phyloP scores from a whole-genome alignment of 2,329 filamentous ascomycete species.

The Daldinia sp. region DNA sequence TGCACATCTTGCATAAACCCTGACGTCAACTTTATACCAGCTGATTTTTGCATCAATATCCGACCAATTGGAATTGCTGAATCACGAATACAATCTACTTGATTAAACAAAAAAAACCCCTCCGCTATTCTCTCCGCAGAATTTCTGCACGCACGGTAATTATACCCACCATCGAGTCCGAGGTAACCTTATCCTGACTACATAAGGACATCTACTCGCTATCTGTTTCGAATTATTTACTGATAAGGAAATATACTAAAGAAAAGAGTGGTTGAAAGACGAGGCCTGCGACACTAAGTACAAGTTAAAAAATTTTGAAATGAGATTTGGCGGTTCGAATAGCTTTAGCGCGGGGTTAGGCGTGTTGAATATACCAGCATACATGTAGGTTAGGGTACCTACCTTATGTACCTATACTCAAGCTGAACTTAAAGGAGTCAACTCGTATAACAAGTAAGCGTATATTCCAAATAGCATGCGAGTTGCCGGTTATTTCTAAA shows the following conservation, averaged over 20 bases:
- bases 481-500: no score
- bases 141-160: background rate
- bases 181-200: slow-evolving; percentile 10
- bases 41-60: slow-evolving; percentile 17
- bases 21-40: slow-evolving; percentile 15
- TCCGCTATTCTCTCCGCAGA: background rate
- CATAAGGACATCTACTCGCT: background rate
- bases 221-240: background rate
- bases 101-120: slow-evolving; percentile 7
- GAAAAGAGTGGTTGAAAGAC: background rate
- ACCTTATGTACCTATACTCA: no score
- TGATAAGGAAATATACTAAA: background rate
- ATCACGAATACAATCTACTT: slow-evolving; percentile 31
- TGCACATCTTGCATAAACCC: slow-evolving; percentile 18
- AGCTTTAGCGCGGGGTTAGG: background rate
- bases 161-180: background rate
- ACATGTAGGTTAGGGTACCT: no score
- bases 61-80: slow-evolving; percentile 19
- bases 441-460: no score
- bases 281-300: background rate
- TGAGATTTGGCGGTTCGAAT: background rate
- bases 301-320: background rate
- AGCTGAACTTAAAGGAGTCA: no score
- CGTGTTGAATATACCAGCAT: no score
- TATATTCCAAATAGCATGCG: no score